phyloP scores from a whole-genome alignment of 805 yeast genomes.

The Candida railenensis region DNA sequence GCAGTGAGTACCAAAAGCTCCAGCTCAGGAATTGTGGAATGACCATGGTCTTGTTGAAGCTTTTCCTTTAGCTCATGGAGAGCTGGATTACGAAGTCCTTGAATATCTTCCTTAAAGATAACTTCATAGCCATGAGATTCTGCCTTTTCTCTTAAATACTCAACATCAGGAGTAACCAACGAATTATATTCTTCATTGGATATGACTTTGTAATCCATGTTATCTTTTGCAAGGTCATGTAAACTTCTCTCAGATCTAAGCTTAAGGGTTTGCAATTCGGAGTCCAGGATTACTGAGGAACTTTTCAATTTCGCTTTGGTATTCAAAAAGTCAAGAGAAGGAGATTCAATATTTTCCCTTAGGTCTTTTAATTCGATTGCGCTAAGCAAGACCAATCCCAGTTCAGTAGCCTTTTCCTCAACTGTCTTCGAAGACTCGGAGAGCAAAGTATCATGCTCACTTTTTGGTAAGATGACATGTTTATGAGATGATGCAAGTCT shows the following conservation, averaged over 20 bases:
- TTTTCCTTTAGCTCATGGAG: neutral
- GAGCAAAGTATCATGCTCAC: neutral
- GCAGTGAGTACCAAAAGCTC: neutral
- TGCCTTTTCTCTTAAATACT: conserved; percentile 14
- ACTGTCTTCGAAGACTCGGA: neutral
- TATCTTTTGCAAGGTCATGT: neutral
- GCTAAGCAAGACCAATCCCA: conserved; percentile 12
- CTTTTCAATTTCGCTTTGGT: conserved; percentile 16
- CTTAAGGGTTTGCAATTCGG: neutral
- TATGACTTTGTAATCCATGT: neutral
- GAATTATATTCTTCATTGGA: conserved; percentile 6
- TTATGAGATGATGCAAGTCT: neutral
- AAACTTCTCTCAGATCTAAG: neutral
- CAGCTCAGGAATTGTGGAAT: neutral
- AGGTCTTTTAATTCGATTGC: conserved; percentile 9
- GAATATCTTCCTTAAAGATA: neutral
- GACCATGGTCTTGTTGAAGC: neutral
- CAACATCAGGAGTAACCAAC: conserved; percentile 18
- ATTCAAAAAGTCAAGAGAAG: conserved; percentile 21
- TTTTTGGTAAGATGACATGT: neutral
- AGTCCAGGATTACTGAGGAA: neutral
- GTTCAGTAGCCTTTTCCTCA: neutral
- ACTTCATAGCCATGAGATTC: neutral
- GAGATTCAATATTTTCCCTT: conserved; percentile 12
- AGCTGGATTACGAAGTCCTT: neutral